Conservation (phyloP, 2,329 filamentous ascomycete species). For the Pseudocercospora ulei region DNA sequence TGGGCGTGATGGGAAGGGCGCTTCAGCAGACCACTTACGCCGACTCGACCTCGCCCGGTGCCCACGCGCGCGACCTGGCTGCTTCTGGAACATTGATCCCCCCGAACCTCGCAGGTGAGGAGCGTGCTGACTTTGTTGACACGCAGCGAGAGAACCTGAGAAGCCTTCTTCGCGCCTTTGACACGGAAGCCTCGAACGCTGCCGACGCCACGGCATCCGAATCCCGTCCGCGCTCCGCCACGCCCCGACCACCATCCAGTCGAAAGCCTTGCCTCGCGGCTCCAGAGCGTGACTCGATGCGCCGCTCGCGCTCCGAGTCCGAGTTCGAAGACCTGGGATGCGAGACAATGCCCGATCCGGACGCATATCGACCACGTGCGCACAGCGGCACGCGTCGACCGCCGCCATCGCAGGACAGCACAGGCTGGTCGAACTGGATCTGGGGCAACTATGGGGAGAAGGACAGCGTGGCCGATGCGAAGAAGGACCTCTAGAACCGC, state of each 20-base stretch:
- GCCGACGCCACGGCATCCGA: slow-evolving; percentile 20
- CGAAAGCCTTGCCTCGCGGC: slow-evolving; percentile 28
- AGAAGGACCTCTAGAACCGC: slow-evolving; percentile 28
- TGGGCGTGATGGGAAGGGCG: slow-evolving; percentile 64
- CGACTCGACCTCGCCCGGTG: slow-evolving; percentile 34
- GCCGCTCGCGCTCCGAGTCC: slow-evolving; percentile 72
- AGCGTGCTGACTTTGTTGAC: slow-evolving; percentile 63
- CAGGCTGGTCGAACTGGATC: slow-evolving; percentile 34
- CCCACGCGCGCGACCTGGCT: slow-evolving; percentile 45
- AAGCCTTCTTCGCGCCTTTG: slow-evolving; percentile 65
- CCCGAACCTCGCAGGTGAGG: slow-evolving; percentile 56
- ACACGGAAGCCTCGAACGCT: slow-evolving; percentile 59
- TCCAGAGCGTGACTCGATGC: slow-evolving; percentile 41
- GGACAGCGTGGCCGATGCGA: slow-evolving; percentile 29
- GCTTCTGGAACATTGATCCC: slow-evolving; percentile 60
- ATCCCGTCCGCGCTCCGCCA: slow-evolving; percentile 21
- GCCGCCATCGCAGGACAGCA: slow-evolving; percentile 12
- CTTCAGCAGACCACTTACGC: slow-evolving; percentile 45
- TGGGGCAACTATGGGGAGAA: slow-evolving; percentile 36
- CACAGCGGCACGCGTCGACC: slow-evolving; percentile 14
- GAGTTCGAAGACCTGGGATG: slow-evolving; percentile 59
- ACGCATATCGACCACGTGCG: slow-evolving; percentile 24
- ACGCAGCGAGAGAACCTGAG: slow-evolving; percentile 69
- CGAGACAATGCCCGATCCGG: slow-evolving; percentile 34
- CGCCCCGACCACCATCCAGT: slow-evolving; percentile 23